Evolutionary conservation across 2,329 filamentous ascomycete species (phyloP), one percentile per base, ranked within the genome.

Genomic region (Cladosporium sp.): DNA sequence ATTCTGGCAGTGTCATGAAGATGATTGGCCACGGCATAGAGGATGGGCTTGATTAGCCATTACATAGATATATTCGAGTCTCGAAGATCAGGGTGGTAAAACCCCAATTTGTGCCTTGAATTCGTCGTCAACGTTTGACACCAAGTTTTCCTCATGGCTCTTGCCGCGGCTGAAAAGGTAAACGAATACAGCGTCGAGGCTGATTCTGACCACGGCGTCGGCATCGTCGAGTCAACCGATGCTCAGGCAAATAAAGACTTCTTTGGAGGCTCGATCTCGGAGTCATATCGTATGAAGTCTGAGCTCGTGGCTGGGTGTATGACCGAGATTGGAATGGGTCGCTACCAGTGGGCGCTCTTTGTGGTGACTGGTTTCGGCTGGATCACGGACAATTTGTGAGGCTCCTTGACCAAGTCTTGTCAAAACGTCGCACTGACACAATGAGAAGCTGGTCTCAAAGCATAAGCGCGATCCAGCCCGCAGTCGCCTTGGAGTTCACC

Each of bases 311-410:
- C 48, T 13, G 41, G 37, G 14, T 43, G 40, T 18, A 51, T 51
- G 48, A 35, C 19, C 8, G 48, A 93, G 65, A 92, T 92, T 61
- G 88, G 88, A 31, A 92, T 93, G 70, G 89, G 88, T 33, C 76
- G 76, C 53, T 93, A 93, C 64, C 88, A 93, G 65, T 92, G 87
- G 87, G 78, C 87, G 62, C 74, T 95, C 3, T 95, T 93, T 64
- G 70, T 83, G 33, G 74, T 92, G 0, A 90, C 86, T 63, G 88
- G 89, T 2, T 89, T 88, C 64, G 88, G 88, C 18, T 93, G 88
- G 87, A 81, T 89, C 65, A 86, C 87, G 13, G 88, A 93, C 67
- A 92, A 91, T 69, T 73, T 89, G 22, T 89, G 85, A 85, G 77
- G 88, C 18, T 79, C 84, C 45, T 87, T 83, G 59, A 77, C 79